Conservation (phyloP, 805 yeast species). For the Yarrowia divulgata region DNA sequence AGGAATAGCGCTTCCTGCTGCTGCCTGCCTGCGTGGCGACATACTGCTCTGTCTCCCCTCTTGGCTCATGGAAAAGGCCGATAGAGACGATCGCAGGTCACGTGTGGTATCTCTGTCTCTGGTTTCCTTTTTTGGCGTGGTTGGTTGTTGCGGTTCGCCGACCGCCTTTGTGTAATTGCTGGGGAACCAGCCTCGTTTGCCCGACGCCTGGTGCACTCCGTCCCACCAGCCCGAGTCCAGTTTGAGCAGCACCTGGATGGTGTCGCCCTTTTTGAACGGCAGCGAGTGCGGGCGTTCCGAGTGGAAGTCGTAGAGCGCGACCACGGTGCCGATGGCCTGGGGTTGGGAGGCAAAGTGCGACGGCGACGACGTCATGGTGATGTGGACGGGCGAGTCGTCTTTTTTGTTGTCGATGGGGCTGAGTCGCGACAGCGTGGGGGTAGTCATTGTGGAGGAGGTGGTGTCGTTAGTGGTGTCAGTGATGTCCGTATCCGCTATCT, state of each 20-base stretch:
- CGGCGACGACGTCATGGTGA: conserved; percentile 34
- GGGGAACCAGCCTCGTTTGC: conserved; percentile 87
- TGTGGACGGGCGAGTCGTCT: conserved; percentile 18
- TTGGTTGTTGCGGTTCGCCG: background rate
- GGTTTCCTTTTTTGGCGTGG: background rate
- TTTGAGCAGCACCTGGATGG: conserved; percentile 71
- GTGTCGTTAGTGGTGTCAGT: no score
- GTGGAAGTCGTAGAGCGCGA: conserved; percentile 61
- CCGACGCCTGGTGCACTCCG: conserved; percentile 57
- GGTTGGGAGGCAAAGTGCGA: conserved; percentile 15
- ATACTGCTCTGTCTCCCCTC: background rate
- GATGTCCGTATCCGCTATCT: no score
- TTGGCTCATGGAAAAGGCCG: conserved; percentile 21
- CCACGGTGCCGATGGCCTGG: conserved; percentile 58
- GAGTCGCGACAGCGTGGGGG: conserved; percentile 30
- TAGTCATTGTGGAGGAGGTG: background rate
- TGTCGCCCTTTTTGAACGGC: conserved; percentile 67
- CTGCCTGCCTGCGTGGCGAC: conserved; percentile 12
- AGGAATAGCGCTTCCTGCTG: background rate
- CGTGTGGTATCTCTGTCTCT: conserved; percentile 4
- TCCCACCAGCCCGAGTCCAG: conserved; percentile 87
- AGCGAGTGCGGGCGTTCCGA: conserved; percentile 61
- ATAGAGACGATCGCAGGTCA: conserved; percentile 30
- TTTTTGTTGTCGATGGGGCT: conserved; percentile 3
- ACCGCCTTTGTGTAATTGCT: conserved; percentile 57